phyloP scores from a whole-genome alignment of 495 filamentous ascomycete genomes.

The Penicillium subrubescens region DNA sequence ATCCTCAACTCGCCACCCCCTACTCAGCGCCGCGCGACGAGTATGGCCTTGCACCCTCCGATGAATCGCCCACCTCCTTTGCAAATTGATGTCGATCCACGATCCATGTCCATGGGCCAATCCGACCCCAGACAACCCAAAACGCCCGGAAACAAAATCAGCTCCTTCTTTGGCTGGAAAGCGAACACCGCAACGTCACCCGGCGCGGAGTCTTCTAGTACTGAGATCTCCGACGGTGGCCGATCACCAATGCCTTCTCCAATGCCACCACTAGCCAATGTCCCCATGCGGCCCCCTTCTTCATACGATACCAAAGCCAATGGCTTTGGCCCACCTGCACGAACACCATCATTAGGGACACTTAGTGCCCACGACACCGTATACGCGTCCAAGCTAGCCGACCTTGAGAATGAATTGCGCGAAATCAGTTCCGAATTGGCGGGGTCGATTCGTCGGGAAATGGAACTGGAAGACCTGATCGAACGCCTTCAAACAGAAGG shows the following conservation, averaged over 20 bases:
- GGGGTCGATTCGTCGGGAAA: slow-evolving; percentile 87
- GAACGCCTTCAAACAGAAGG: slow-evolving; percentile 81
- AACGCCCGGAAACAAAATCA: slow-evolving; percentile 64
- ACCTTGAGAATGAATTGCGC: slow-evolving; percentile 90
- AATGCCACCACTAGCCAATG: slow-evolving; percentile 51
- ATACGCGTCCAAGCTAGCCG: slow-evolving; percentile 57
- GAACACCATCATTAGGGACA: slow-evolving; percentile 41
- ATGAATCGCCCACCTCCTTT: slow-evolving; percentile 42
- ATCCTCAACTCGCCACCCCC: slow-evolving; percentile 43
- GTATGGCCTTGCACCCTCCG: slow-evolving; percentile 48
- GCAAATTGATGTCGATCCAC: slow-evolving; percentile 38
- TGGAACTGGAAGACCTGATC: slow-evolving; percentile 94
- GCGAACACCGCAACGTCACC: slow-evolving; percentile 50
- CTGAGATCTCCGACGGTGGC: slow-evolving; percentile 64
- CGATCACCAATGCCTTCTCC: slow-evolving; percentile 62
- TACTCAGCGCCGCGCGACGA: slow-evolving; percentile 40
- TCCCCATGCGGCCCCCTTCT: slow-evolving; percentile 37
- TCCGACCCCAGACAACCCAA: slow-evolving; percentile 51
- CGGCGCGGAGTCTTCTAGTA: slow-evolving; percentile 62
- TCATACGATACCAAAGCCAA: slow-evolving; percentile 50
- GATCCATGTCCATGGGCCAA: slow-evolving; percentile 34
- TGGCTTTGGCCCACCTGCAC: slow-evolving; percentile 37
- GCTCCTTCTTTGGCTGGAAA: slow-evolving; percentile 72
- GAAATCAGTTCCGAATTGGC: slow-evolving; percentile 92
- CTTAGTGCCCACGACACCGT: slow-evolving; percentile 45